Evolutionary conservation across 225 moss, liverwort and hornwort species (phyloP), one percentile per base, ranked within the genome.

Genomic region (Takakia lepidozioides): DNA sequence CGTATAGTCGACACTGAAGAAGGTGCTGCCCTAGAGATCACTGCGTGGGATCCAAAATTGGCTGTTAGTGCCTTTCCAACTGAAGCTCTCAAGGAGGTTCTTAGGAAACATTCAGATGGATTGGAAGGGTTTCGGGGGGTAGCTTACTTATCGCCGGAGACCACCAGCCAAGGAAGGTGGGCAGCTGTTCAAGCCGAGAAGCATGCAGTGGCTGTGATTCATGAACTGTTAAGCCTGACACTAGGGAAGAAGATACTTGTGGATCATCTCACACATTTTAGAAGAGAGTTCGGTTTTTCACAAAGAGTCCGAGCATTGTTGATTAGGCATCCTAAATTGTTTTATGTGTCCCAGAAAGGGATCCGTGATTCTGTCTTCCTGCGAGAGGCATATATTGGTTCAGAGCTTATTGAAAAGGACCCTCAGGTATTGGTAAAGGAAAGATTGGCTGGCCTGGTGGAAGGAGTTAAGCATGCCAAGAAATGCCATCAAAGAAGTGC

Each of bases 251-350:
- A 68, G 56, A 72, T 88, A 1, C 60, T 88, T 27, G 83, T 93
- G 45, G 93, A 87, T 49, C 85, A 93, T 61, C 73, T 88, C n/a
- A 83, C 93, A 5, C 93, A 93, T 47, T 93, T 86, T 32, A 82
- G 81, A 27, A 71, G 80, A 46, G 93, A 93, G 54, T 93, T 62
- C 61, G 83, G 86, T 59, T 93, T 93, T 28, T 88, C 88, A 1
- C 88, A 88, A 58, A 61, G 83, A 28, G 78, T 93, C 29, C 61
- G 85, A 25, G 61, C 78, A 0, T 56, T 74, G 69, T 81, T 93
- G 27, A 86, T 93, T 38, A 77, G 93, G 25, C 93, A 88, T 47
- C 93, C 93, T 0, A 86, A 88, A 57, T 59, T 69, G 56, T 93
- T 93, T 54, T 93, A 93, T 23, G 93, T 93, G 10, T 88, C 88